phyloP scores from a whole-genome alignment of 139 green algal genomes.

The Picocystis salinarum region DNA sequence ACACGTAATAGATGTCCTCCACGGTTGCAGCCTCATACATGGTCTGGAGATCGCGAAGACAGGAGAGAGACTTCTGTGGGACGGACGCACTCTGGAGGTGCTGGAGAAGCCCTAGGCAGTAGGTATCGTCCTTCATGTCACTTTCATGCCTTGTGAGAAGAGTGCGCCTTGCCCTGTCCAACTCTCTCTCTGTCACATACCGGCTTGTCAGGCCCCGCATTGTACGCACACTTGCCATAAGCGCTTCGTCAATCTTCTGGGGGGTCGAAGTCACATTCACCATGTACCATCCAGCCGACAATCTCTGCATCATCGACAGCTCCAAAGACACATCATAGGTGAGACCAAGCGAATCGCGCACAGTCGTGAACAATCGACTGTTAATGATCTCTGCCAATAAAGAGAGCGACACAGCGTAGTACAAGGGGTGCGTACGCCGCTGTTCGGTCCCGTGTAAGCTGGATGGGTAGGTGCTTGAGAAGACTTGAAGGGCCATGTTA shows the following conservation, averaged over 20 bases:
- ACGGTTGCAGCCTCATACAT: constrained; percentile 66
- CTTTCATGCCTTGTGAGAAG: constrained; percentile 83
- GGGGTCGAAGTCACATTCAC: constrained; percentile 84
- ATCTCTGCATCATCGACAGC: constrained; percentile 48
- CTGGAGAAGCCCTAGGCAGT: constrained; percentile 82
- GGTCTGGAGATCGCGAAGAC: constrained; percentile 60
- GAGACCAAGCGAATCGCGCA: constrained; percentile 80
- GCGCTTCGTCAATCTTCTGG: constrained; percentile 80
- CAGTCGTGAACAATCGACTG: constrained; percentile 83
- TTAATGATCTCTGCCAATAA: constrained; percentile 90
- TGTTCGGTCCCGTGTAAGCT: too few relatives aligned
- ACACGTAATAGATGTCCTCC: constrained; percentile 73
- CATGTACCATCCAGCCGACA: constrained; percentile 56
- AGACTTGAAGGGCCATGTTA: too few relatives aligned
- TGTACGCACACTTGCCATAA: constrained; percentile 55
- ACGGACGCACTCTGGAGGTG: constrained; percentile 68
- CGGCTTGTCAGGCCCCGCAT: constrained; percentile 41
- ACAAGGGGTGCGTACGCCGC: constrained; percentile 65
- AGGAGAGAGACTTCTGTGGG: constrained; percentile 61
- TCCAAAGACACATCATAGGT: constrained; percentile 98
- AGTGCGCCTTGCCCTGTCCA: constrained; percentile 54
- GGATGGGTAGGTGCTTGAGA: too few relatives aligned
- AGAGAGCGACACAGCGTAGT: constrained; percentile 38
- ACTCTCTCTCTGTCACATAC: constrained; percentile 47
- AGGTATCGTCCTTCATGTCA: constrained; percentile 66